Evolutionary conservation across 257 asterid species (phyloP).

Genomic region (Lavandula angustifolia): DNA sequence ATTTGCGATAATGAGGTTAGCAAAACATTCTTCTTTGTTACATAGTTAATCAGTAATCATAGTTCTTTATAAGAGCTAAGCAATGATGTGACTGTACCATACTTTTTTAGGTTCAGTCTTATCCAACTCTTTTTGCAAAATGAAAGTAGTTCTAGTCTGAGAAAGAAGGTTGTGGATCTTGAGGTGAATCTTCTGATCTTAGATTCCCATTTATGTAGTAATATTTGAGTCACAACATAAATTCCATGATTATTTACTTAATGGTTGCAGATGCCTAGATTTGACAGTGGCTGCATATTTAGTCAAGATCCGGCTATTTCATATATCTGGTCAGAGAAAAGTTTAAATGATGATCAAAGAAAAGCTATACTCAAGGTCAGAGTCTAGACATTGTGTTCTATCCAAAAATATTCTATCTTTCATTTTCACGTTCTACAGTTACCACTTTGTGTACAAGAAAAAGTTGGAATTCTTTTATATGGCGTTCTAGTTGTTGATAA

Average conservation of each 20-base stretch:
- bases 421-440: slow-evolving; percentile 9
- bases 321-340: slow-evolving; percentile 74
- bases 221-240: slow-evolving; percentile 21
- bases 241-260: slow-evolving; percentile 26
- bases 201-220: slow-evolving; percentile 12
- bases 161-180: slow-evolving; percentile 88
- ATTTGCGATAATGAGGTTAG: slow-evolving; percentile 90
- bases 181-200: slow-evolving; percentile 57
- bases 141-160: slow-evolving; percentile 62
- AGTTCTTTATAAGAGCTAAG: slow-evolving; percentile 8
- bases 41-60: not conserved
- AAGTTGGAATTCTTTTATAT: not conserved
- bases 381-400: slow-evolving; percentile 9
- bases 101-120: slow-evolving; percentile 73
- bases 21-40: slow-evolving; percentile 20
- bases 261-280: slow-evolving; percentile 74
- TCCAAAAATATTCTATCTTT: not conserved
- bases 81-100: slow-evolving; percentile 19
- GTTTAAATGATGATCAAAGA: slow-evolving; percentile 91
- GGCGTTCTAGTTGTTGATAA: slow-evolving; percentile 34
- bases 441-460: slow-evolving; percentile 9
- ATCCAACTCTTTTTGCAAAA: slow-evolving; percentile 77
- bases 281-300: slow-evolving; percentile 81
- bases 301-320: slow-evolving; percentile 98
- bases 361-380: slow-evolving; percentile 88